Base-by-base conservation (phyloP, 164 flowering plant species). In the Annona cherimola region DNA sequence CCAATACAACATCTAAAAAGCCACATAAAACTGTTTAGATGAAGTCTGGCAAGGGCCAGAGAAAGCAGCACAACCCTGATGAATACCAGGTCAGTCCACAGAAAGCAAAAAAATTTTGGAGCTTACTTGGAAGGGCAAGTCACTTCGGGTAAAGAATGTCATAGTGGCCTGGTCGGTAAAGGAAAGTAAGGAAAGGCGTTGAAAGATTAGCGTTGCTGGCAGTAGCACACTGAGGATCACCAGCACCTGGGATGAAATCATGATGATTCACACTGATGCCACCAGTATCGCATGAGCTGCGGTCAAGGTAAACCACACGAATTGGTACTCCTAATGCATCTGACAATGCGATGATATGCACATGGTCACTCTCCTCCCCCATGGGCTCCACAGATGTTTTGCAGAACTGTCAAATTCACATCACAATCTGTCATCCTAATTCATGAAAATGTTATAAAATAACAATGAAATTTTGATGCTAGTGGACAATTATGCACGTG, bases 361-460 rank as follows among this genome's bases (percentile, higher is more conserved):
- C 95, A 73, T 95, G 99, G 73, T 95, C 98, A 68, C 98, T 95
- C 81, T 95, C 98, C 84, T 95, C 98, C 45, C 99, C 98, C 99
- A 95, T 93, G 63, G 99, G 99, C 73, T 93, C 97, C 79, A 95
- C 99, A 0, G 96, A 89, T 42, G 97, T 70, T 84, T 93, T 91
- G 86, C 99, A 95, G 76, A 95, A 95, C 99, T 95, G 81, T 45
- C 73, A 79, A 64, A 39, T 61, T 18, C 19, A 61, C 11, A 55
- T 45, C 69, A 66, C 26, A 40, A 64, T 39, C 40, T 40, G 41
- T 64, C n/a, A 64, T 64, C 41, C 18, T 42, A 14, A 5, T 40
- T 6, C 3, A 50, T 50, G 57, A 26, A 26, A 26, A 26, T 26
- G 35, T 26, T 50, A 50, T 8, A 11, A 50, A 9, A 9, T 50